Base-by-base conservation (phyloP, 345 rosid genomes). In the Heritiera littoralis region DNA sequence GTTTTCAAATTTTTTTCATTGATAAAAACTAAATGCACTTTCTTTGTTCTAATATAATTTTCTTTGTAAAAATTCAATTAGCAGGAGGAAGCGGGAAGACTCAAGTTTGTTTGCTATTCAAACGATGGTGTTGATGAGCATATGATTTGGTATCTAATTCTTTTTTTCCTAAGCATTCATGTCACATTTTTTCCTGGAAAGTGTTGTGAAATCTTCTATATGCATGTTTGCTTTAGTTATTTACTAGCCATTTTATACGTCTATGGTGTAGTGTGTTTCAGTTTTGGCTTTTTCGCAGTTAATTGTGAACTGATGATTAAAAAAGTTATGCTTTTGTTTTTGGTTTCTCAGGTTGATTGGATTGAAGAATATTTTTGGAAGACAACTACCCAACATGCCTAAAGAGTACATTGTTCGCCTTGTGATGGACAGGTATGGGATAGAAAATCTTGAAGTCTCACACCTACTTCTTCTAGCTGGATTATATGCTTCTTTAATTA, bases 321-420 rank as follows among this genome's bases (percentile, higher is more conserved):
- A 45, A 6, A 64, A 41, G 17, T n/a, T 32, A 54, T 59, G 54
- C 49, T 48, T 79, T 77, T 59, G n/a, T 35, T 66, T 78, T 63
- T 78, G 66, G 23, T 79, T 71, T 85, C 46, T 58, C 83, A 97
- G 99, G 94, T 86, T 97, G 93, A 91, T 97, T 80, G 99, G 98
- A 56, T 86, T 97, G 88, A 97, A 97, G 93, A 97, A 97, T 77
- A 94, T 97, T 81, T 94, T 97, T 92, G 92, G 97, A 60, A 91
- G 93, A 85, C 99, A 97, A 80, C 88, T 97, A 75, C 98, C 99
- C 65, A 97, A 97, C 85, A 97, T 97, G 99, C 99, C 99, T 4
- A 97, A 93, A 85, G 99, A 97, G 87, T 97, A 97, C 79, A 94
- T 97, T 77, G 99, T 97, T 77, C 98, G 98, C 18, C 99, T 97